Evolutionary conservation across 2,329 filamentous ascomycete genomes (phyloP).

Genomic region (Colletotrichum melonis): DNA sequence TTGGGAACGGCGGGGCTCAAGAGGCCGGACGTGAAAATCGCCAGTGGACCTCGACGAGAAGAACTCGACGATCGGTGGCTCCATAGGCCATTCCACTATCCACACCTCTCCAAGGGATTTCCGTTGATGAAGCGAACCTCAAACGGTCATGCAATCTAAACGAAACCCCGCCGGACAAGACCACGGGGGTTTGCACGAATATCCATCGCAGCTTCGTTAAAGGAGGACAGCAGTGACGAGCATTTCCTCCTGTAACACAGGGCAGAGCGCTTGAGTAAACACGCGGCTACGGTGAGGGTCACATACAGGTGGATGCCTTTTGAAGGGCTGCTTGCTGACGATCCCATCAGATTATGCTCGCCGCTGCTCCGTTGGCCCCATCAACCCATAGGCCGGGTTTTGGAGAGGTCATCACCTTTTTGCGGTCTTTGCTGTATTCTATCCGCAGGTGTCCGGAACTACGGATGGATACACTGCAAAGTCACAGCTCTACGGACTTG

Average conservation of each 20-base stretch:
- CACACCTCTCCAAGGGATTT: background rate
- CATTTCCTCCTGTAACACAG: background rate
- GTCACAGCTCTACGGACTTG: background rate
- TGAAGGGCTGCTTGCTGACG: background rate
- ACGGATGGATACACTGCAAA: background rate
- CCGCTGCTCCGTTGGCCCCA: background rate
- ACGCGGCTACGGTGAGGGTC: slow-evolving; percentile 7
- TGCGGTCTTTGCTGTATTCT: background rate
- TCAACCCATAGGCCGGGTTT: background rate
- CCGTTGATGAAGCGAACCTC: slow-evolving; percentile 1
- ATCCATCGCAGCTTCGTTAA: slow-evolving; percentile 12
- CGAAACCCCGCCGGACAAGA: slow-evolving; percentile 19
- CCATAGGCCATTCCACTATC: background rate
- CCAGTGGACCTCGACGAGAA: slow-evolving; percentile 3
- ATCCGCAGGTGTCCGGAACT: background rate
- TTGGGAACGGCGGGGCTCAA: background rate
- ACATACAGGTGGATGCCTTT: slow-evolving; percentile 10
- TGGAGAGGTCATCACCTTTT: slow-evolving; percentile 11
- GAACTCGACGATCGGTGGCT: background rate
- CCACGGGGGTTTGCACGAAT: background rate
- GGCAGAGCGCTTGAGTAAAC: slow-evolving; percentile 3
- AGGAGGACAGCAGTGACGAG: background rate
- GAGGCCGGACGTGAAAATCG: background rate
- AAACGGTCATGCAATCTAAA: slow-evolving; percentile 12
- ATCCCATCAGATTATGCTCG: slow-evolving; percentile 13